Percentiles rank a stretch among this genome's conserved stretches.
Evolutionary conservation across 495 filamentous ascomycete genomes (phyloP).

Genomic region (Penicillium tannophilum): DNA sequence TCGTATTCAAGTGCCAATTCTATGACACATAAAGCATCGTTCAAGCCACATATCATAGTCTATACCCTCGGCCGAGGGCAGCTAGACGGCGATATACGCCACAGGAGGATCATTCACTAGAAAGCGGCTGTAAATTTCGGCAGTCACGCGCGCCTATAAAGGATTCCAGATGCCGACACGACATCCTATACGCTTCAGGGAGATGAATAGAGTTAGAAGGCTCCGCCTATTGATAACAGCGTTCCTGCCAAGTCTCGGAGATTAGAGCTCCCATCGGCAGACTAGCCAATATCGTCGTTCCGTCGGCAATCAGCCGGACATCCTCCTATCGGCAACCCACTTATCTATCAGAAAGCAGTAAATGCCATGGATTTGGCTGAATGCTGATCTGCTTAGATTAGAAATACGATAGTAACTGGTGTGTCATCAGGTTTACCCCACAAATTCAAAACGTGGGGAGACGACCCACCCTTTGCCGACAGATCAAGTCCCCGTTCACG

Average conservation of each 20-base stretch:
- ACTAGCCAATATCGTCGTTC: conserved; percentile 16
- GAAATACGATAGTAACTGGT: conserved; percentile 3
- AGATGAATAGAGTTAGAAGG: not conserved
- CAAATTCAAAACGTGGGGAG: conserved; percentile 27
- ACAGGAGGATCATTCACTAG: conserved; percentile 3
- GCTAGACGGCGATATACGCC: conserved; percentile 4
- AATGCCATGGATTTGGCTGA: not conserved
- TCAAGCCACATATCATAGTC: not conserved
- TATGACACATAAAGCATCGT: not conserved
- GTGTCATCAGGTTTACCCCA: conserved; percentile 23
- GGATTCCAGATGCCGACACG: conserved; percentile 2
- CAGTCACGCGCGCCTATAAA: conserved; percentile 5
- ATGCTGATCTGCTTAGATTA: not conserved
- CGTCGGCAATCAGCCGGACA: conserved; percentile 20
- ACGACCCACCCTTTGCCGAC: conserved; percentile 21
- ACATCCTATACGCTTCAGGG: conserved; percentile 1
- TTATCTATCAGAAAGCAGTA: not conserved
- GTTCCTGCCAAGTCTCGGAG: conserved; percentile 8
- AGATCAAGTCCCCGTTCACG: not conserved
- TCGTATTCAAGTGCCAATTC: not conserved
- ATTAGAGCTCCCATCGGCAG: conserved; percentile 24
- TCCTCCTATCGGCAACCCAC: conserved; percentile 4
- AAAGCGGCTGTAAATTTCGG: conserved; percentile 14
- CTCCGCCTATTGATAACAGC: conserved; percentile 1
- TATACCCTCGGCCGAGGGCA: conserved; percentile 1